Percentiles rank a stretch among this genome's conserved stretches.
Conservation (phyloP, 2,329 filamentous ascomycete genomes). For the Calonectria multiphialidica region DNA sequence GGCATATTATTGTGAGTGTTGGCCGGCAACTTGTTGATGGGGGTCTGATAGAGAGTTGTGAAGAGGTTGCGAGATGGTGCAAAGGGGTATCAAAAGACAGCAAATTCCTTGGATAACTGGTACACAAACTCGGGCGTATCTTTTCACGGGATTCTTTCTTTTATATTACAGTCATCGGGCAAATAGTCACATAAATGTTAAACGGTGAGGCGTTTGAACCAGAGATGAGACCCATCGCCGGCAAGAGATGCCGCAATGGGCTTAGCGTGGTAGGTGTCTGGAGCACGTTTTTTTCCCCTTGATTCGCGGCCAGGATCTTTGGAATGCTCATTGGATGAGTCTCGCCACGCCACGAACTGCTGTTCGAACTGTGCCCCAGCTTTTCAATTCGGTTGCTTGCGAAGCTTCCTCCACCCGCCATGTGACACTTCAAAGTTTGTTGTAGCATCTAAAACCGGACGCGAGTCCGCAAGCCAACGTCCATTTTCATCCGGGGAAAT, state of each 20-base stretch:
- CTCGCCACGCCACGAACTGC: neutral
- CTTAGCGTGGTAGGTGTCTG: neutral
- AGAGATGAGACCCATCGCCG: neutral
- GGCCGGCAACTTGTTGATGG: neutral
- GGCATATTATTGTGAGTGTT: conserved; percentile 17
- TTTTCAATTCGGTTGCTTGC: neutral
- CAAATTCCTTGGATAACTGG: neutral
- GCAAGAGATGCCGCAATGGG: neutral
- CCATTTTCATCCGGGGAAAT: neutral
- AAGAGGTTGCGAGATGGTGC: neutral
- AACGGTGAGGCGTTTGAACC: neutral
- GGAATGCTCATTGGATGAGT: neutral
- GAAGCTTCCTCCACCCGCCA: conserved; percentile 2
- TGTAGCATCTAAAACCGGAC: neutral
- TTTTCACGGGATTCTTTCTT: neutral
- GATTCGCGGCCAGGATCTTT: neutral
- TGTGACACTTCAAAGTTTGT: conserved; percentile 1
- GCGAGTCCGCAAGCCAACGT: neutral
- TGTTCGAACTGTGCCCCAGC: conserved; percentile 1
- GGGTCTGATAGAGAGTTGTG: neutral
- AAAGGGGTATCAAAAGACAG: neutral
- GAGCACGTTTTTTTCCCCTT: neutral
- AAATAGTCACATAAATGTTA: neutral
- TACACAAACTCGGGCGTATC: neutral
- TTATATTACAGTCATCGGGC: neutral